These are phyloP conservation scores for Penicillium daleae DNA, from an alignment of 495 filamentous ascomycete species.

Conservation along the genomic window DNA sequence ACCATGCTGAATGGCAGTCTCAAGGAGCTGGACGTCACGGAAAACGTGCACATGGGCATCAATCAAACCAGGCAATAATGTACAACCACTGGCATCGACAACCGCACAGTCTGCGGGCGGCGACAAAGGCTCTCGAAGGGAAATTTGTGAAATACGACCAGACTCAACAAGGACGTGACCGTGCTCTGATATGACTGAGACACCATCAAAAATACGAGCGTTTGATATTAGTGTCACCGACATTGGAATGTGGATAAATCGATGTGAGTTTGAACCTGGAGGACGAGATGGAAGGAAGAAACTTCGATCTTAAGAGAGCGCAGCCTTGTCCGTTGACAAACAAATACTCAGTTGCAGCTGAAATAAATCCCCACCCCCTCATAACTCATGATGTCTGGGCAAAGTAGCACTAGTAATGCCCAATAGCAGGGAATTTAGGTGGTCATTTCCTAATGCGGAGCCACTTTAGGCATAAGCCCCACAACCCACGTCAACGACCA, in stretches of 20 bases:
- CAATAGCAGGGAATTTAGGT: not conserved
- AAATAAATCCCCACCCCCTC: not conserved
- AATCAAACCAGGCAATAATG: constrained; percentile 18
- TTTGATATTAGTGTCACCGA: constrained; percentile 12
- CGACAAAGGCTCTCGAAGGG: constrained; percentile 6
- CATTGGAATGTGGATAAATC: not conserved
- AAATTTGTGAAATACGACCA: constrained; percentile 13
- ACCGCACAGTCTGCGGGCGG: not conserved
- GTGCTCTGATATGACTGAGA: constrained; percentile 12
- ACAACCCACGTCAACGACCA: not conserved
- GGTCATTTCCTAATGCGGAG: not conserved
- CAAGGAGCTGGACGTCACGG: constrained; percentile 13
- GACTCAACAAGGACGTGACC: constrained; percentile 17
- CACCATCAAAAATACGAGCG: constrained; percentile 17
- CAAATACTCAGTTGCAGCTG: not conserved
- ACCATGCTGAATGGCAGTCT: constrained; percentile 14
- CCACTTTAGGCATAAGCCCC: not conserved
- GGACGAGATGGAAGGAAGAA: not conserved
- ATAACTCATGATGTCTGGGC: not conserved
- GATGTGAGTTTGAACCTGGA: not conserved
- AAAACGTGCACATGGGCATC: constrained; percentile 21
- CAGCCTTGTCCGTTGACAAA: not conserved
- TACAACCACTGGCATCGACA: constrained; percentile 14
- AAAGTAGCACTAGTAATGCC: not conserved
- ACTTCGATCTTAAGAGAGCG: no score